Base-by-base conservation (phyloP, 1,284 basidiomycete species). In the Apiotrichum gamsii region DNA sequence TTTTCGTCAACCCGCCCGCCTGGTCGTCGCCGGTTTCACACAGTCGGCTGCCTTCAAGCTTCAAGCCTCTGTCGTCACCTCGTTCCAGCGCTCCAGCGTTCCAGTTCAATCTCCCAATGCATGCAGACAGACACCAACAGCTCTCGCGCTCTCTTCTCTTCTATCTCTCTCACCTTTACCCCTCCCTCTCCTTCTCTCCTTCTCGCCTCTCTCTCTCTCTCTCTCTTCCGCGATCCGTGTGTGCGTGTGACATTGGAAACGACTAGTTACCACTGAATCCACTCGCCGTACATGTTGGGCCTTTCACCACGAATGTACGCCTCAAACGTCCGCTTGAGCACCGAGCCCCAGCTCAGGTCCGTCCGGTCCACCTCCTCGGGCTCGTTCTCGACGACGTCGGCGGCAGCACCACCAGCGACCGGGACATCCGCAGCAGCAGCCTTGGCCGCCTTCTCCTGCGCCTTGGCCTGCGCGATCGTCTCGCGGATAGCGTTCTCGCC, bases 211-310 rank as follows among this genome's bases (percentile, higher is more conserved):
- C 25, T 28, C 25, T 28, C 25, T 37, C 23, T 20, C 19, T 20
- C 36, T 20, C 36, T 23, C 21, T 35, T n/a, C 8, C 14, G 31
- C 14, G 6, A n/a, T n/a, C n/a, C n/a, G n/a, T n/a, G n/a, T n/a
- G n/a, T n/a, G n/a, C n/a, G n/a, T n/a, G n/a, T n/a, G n/a, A n/a
- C n/a, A n/a, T n/a, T n/a, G n/a, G n/a, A n/a, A n/a, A n/a, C n/a
- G n/a, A n/a, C n/a, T n/a, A n/a, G n/a, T 23, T 48, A 57, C 74
- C 75, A 75, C 40, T 67, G 54, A 39, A 76, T 56, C 72, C 84
- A 89, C 71, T 91, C 88, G 44, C 88, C 89, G 61, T 91, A 94
- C 84, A 90, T 86, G 69, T 90, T 93, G 14, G 90, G 88, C 54
- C 78, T 74, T 73, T 94, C 90, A 16, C 84, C 87, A 36, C 90